Conservation (phyloP, 441 rosid species). For the Erysimum cheiri region DNA sequence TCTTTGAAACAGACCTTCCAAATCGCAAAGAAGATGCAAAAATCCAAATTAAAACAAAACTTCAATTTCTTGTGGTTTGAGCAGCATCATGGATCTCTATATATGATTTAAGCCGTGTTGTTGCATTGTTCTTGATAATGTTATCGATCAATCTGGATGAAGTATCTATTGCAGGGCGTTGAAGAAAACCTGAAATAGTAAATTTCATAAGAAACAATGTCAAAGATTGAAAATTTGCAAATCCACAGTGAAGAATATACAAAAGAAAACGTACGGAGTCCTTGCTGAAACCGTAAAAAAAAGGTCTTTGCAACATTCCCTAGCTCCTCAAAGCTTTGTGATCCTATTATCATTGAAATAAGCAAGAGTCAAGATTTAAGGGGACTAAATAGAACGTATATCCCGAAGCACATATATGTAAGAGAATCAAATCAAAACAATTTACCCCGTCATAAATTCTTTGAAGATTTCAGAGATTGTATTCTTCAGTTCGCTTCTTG, state of each 20-base stretch:
- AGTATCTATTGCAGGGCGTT: slow-evolving; percentile 59
- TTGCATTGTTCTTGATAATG: slow-evolving; percentile 59
- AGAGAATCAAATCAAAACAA: slow-evolving; percentile 1
- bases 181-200: slow-evolving; percentile 57
- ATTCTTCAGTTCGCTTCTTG: slow-evolving; percentile 45
- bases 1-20: too few relatives aligned
- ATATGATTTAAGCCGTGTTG: too few relatives aligned
- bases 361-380: not conserved
- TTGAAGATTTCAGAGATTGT: slow-evolving; percentile 50
- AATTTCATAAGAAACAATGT: slow-evolving; percentile 13
- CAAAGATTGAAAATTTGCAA: not conserved
- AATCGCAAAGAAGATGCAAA: too few relatives aligned
- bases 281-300: slow-evolving; percentile 70
- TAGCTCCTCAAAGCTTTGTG: slow-evolving; percentile 69
- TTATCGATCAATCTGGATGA: slow-evolving; percentile 61
- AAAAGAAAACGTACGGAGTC: slow-evolving; percentile 55
- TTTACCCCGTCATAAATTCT: slow-evolving; percentile 65
- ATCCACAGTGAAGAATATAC: not conserved
- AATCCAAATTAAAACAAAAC: too few relatives aligned
- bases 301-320: slow-evolving; percentile 55
- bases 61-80: too few relatives aligned
- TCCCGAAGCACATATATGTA: not conserved
- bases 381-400: not conserved
- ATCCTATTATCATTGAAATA: slow-evolving; percentile 48
- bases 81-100: too few relatives aligned